Conservation (phyloP, 2,329 filamentous ascomycete species). For the Ceratocystis cacaofunesta region DNA sequence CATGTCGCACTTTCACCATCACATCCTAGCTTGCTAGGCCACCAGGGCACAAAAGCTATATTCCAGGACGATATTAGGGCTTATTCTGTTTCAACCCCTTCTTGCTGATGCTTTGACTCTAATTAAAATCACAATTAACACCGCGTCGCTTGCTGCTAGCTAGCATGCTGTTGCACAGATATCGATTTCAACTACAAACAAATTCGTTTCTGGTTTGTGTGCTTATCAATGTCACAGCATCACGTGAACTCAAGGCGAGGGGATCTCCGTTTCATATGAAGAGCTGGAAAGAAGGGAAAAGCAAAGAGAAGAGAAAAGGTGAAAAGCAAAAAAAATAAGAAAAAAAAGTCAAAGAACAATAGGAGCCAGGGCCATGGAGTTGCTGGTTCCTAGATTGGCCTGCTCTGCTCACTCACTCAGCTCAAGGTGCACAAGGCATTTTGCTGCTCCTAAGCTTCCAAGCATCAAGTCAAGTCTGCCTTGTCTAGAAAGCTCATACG, state of each 20-base stretch:
- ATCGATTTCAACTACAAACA: not conserved
- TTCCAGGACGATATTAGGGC: not conserved
- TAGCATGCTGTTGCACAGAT: not conserved
- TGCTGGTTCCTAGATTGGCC: no score
- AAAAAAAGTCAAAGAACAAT: no score
- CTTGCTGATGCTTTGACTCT: not conserved
- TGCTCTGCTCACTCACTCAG: not conserved
- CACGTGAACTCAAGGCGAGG: not conserved
- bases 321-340: no score
- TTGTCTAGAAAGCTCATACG: not conserved
- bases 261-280: not conserved
- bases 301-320: no score
- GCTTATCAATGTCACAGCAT: not conserved
- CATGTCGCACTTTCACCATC: not conserved
- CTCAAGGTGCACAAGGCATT: not conserved
- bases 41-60: not conserved
- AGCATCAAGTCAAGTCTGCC: not conserved
- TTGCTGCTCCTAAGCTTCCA: not conserved
- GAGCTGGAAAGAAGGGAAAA: no score
- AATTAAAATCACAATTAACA: not conserved
- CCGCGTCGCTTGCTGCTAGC: not conserved
- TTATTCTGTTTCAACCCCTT: not conserved
- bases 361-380: no score
- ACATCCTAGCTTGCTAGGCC: not conserved
- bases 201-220: not conserved